These are phyloP conservation scores for Boletus coccyginus DNA, from an alignment of 768 basidiomycete species.

Conservation along the genomic window DNA sequence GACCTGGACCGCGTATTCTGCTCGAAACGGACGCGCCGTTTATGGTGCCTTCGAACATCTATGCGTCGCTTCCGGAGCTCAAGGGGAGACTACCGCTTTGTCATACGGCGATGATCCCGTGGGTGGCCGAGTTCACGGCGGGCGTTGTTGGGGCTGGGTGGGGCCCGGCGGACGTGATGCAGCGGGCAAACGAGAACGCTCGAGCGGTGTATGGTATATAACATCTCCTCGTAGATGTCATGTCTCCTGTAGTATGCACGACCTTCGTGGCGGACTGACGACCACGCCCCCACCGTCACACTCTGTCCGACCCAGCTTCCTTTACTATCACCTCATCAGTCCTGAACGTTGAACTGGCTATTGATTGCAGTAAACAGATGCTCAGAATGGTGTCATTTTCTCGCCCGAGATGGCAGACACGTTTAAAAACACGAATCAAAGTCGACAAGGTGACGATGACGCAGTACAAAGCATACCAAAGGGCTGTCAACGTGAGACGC, in stretches of 20 bases:
- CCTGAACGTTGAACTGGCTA: too few relatives aligned
- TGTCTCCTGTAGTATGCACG: background rate
- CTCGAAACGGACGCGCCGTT: constrained; percentile 88
- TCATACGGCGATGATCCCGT: constrained; percentile 81
- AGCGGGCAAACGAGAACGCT: constrained; percentile 63
- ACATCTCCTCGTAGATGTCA: background rate
- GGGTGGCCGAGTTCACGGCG: constrained; percentile 78
- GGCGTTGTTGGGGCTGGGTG: constrained; percentile 42
- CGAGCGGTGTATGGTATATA: constrained; percentile 51
- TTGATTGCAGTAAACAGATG: too few relatives aligned
- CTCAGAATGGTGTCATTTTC: too few relatives aligned
- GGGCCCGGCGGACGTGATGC: constrained; percentile 57
- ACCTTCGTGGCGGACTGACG: too few relatives aligned
- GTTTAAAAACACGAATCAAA: too few relatives aligned
- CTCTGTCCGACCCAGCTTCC: too few relatives aligned
- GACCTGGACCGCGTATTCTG: constrained; percentile 48
- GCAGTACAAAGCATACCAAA: too few relatives aligned
- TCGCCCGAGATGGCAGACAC: too few relatives aligned
- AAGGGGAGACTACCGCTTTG: constrained; percentile 68
- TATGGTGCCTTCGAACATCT: constrained; percentile 80
- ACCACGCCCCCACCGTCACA: too few relatives aligned
- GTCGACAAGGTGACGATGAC: too few relatives aligned
- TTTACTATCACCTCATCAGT: too few relatives aligned
- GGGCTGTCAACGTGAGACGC: too few relatives aligned
- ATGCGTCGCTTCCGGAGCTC: constrained; percentile 46